Conservation (phyloP, 2,329 filamentous ascomycete genomes). For the Fusarium sororula region DNA sequence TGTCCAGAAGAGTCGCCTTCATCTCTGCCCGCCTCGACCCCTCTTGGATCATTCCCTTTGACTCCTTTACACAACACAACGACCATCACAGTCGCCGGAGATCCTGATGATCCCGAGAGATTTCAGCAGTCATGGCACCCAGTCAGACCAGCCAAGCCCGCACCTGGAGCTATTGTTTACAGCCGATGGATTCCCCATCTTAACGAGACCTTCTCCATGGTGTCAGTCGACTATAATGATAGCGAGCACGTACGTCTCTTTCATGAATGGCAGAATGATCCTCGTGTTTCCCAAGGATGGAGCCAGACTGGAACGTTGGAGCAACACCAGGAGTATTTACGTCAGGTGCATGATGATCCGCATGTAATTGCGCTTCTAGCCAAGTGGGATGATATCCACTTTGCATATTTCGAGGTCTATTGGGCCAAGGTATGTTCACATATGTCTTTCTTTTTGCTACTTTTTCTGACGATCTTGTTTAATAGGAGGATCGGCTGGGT, state of each 20-base stretch:
- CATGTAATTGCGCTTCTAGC: constrained; percentile 77
- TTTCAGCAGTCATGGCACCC: constrained; percentile 72
- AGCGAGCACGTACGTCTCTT: constrained; percentile 74
- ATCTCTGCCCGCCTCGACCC: constrained; percentile 47
- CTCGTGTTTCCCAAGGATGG: constrained; percentile 82
- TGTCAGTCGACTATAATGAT: constrained; percentile 74
- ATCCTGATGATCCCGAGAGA: constrained; percentile 52
- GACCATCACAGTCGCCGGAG: constrained; percentile 50
- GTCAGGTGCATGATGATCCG: constrained; percentile 73
- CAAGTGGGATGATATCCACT: constrained; percentile 74
- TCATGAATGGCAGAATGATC: constrained; percentile 85
- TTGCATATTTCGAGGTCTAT: constrained; percentile 84
- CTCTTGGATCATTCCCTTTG: constrained; percentile 58
- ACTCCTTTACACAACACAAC: constrained; percentile 59
- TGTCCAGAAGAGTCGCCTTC: constrained; percentile 56
- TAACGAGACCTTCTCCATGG: constrained; percentile 79
- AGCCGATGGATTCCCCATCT: constrained; percentile 82
- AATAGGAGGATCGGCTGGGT: constrained; percentile 64
- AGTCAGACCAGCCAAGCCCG: constrained; percentile 75
- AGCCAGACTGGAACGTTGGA: constrained; percentile 80
- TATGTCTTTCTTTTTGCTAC: neutral
- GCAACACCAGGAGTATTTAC: constrained; percentile 77
- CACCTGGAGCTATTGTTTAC: constrained; percentile 76
- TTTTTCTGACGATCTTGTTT: neutral
- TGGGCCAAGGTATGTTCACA: constrained; percentile 67